Evolutionary conservation across 1,284 basidiomycete species (phyloP).

Genomic region (Pseudozyma pruni): DNA sequence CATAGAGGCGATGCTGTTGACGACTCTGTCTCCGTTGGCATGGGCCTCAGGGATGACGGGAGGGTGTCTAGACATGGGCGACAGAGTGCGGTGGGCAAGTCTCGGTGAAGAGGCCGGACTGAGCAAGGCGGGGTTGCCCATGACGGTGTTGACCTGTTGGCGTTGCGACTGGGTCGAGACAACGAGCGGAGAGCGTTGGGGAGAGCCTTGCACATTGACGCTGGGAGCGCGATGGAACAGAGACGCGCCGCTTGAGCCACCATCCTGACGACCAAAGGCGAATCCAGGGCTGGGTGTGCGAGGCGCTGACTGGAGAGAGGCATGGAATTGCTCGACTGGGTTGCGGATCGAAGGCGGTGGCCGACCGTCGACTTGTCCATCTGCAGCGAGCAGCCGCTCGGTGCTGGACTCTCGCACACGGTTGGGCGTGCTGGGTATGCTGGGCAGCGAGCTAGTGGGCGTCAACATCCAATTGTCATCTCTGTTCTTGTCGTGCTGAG

Average conservation of each 20-base stretch:
- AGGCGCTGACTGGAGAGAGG: slow-evolving; percentile 10
- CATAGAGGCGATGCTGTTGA: slow-evolving; percentile 47
- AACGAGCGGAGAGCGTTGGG: slow-evolving; percentile 42
- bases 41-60: slow-evolving; percentile 27
- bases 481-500: slow-evolving; percentile 10
- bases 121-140: slow-evolving; percentile 14
- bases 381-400: slow-evolving; percentile 12
- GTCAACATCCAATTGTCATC: slow-evolving; percentile 56
- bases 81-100: slow-evolving; percentile 38
- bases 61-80: slow-evolving; percentile 29
- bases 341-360: slow-evolving; percentile 19
- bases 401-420: slow-evolving; percentile 25
- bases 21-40: slow-evolving; percentile 23
- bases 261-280: slow-evolving; percentile 14
- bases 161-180: slow-evolving; percentile 15
- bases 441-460: slow-evolving; percentile 54
- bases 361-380: background rate
- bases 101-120: slow-evolving; percentile 43
- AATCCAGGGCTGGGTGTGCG: slow-evolving; percentile 35
- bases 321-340: slow-evolving; percentile 35
- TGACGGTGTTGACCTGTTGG: slow-evolving; percentile 4
- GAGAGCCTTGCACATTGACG: slow-evolving; percentile 33
- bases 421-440: slow-evolving; percentile 52
- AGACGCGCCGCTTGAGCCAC: slow-evolving; percentile 11
- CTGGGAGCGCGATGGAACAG: slow-evolving; percentile 32